Evolutionary conservation across 2,329 filamentous ascomycete genomes (phyloP).

Genomic region (Tolypocladium pustulatum): DNA sequence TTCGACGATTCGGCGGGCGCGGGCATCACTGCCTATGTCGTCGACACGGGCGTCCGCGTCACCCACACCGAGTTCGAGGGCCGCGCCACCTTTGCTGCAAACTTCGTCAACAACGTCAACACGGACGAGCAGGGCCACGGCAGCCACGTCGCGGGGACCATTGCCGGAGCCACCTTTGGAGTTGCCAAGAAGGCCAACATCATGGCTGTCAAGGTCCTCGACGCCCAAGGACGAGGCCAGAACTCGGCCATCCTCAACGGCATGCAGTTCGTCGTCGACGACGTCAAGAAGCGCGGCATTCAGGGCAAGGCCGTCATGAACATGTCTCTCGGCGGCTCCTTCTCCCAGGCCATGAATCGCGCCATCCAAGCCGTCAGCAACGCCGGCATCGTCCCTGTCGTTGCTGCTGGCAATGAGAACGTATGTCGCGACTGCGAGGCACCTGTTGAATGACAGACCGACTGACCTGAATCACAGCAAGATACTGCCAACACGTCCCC

Average conservation of each 20-base stretch:
- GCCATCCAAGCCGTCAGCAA: slow-evolving; percentile 38
- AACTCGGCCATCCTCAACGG: slow-evolving; percentile 42
- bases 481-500: slow-evolving; percentile 42
- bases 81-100: slow-evolving; percentile 41
- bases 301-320: slow-evolving; percentile 50
- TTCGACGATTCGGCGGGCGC: slow-evolving; percentile 42
- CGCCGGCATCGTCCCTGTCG: slow-evolving; percentile 44
- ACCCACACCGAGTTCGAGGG: slow-evolving; percentile 47
- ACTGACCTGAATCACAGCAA: slow-evolving; percentile 14
- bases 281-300: slow-evolving; percentile 29
- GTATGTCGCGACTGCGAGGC: slow-evolving; percentile 12
- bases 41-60: slow-evolving; percentile 53
- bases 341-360: slow-evolving; percentile 40
- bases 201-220: slow-evolving; percentile 51
- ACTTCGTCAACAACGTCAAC: slow-evolving; percentile 38
- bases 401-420: slow-evolving; percentile 51
- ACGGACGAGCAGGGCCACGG: slow-evolving; percentile 53
- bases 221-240: slow-evolving; percentile 25
- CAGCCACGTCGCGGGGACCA: slow-evolving; percentile 52
- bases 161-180: slow-evolving; percentile 49
- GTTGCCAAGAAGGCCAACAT: slow-evolving; percentile 48
- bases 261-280: slow-evolving; percentile 43
- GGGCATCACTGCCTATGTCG: slow-evolving; percentile 51
- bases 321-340: slow-evolving; percentile 48
- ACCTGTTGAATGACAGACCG: slow-evolving; percentile 8